Percentiles rank a stretch among this genome's conserved stretches.
Conservation (phyloP, 768 basidiomycete species). For the Amylocystis lapponica region DNA sequence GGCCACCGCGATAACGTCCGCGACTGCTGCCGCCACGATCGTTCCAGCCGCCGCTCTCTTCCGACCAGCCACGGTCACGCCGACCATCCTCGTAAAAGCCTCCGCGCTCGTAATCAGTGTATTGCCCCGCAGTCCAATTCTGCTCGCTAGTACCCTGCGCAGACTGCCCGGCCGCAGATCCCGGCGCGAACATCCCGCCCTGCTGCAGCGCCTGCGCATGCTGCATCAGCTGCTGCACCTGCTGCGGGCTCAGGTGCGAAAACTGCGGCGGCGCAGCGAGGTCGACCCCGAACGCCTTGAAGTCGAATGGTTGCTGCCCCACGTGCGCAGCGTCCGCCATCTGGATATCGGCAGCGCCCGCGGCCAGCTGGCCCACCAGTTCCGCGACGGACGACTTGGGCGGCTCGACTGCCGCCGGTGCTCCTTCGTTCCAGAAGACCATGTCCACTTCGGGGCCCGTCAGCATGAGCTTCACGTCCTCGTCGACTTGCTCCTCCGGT, state of each 20-base stretch:
- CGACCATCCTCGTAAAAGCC: slow-evolving; percentile 16
- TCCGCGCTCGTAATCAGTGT: slow-evolving; percentile 16
- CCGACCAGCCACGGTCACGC: slow-evolving; percentile 28
- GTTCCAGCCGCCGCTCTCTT: slow-evolving; percentile 50
- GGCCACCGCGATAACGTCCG: slow-evolving; percentile 45
- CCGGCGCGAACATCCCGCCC: slow-evolving; percentile 7
- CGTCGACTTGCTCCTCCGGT: slow-evolving; percentile 66
- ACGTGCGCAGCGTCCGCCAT: slow-evolving; percentile 30
- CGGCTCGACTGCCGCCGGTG: slow-evolving; percentile 17
- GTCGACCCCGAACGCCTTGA: slow-evolving; percentile 39
- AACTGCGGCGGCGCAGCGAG: slow-evolving; percentile 38
- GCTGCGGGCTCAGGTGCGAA: slow-evolving; percentile 47
- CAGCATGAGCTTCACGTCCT: slow-evolving; percentile 57
- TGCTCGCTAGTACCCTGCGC: slow-evolving; percentile 12
- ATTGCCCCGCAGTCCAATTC: slow-evolving; percentile 13
- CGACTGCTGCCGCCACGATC: slow-evolving; percentile 36
- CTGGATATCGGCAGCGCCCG: slow-evolving; percentile 35
- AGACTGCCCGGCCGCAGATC: slow-evolving; percentile 7
- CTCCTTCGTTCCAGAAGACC: slow-evolving; percentile 53
- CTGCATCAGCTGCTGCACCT: slow-evolving; percentile 57
- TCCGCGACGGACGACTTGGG: slow-evolving; percentile 53
- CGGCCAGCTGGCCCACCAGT: slow-evolving; percentile 58
- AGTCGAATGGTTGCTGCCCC: slow-evolving; percentile 21
- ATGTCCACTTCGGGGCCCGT: slow-evolving; percentile 62
- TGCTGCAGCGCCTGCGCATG: slow-evolving; percentile 30